Percentiles rank a stretch among this genome's conserved stretches.
phyloP scores from a whole-genome alignment of 306 rosid genomes.

The Dryas alaskensis region DNA sequence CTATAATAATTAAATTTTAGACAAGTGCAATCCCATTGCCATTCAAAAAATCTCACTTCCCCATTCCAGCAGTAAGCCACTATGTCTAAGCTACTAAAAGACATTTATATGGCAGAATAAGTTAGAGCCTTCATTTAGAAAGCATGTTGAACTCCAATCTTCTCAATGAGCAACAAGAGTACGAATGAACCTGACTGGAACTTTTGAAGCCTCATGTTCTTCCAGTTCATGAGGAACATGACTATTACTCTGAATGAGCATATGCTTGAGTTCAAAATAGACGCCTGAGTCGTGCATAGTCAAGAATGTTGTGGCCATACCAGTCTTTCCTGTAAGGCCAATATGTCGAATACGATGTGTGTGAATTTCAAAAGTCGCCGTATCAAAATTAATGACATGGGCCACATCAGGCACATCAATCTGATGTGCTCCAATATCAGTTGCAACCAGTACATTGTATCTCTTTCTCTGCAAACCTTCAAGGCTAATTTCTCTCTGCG shows the following conservation, averaged over 20 bases:
- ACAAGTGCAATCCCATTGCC: background rate
- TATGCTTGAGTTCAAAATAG: slow-evolving; percentile 87
- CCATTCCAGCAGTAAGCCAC: slow-evolving; percentile 15
- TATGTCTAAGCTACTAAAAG: slow-evolving; percentile 3
- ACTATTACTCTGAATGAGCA: slow-evolving; percentile 79
- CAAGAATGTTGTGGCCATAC: slow-evolving; percentile 77
- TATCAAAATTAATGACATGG: slow-evolving; percentile 80
- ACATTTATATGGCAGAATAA: background rate
- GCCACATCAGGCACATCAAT: slow-evolving; percentile 96
- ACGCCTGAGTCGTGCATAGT: slow-evolving; percentile 74
- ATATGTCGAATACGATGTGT: slow-evolving; percentile 88
- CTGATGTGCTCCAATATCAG: slow-evolving; percentile 93
- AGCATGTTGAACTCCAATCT: slow-evolving; percentile 3
- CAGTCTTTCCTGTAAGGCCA: slow-evolving; percentile 90
- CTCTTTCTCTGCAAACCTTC: slow-evolving; percentile 88
- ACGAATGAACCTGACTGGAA: slow-evolving; percentile 72
- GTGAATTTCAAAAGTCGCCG: slow-evolving; percentile 84
- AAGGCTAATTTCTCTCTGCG: slow-evolving; percentile 83
- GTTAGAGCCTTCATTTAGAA: background rate
- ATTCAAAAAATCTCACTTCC: slow-evolving; percentile 11
- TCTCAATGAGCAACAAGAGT: slow-evolving; percentile 67
- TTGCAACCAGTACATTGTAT: slow-evolving; percentile 84
- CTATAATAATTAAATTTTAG: background rate
- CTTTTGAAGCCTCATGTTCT: slow-evolving; percentile 84
- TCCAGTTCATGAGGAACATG: slow-evolving; percentile 89